Evolutionary conservation across 2,329 filamentous ascomycete species (phyloP).

Genomic region (Chalaropsis ovoidea): DNA sequence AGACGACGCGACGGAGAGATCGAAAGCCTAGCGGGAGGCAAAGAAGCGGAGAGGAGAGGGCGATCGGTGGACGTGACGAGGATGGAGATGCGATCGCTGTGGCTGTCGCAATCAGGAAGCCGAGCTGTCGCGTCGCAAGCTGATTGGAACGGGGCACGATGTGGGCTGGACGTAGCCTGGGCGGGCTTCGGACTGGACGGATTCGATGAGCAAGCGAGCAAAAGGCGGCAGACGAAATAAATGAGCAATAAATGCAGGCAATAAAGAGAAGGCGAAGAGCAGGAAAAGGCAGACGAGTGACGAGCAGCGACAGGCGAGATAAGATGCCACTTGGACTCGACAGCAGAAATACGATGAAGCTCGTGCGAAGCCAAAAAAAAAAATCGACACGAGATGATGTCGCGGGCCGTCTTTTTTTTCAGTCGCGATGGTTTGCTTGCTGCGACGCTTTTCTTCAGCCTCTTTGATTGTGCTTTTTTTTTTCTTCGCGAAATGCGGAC

Average conservation of each 20-base stretch:
- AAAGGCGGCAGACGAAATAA: neutral
- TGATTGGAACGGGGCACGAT: neutral
- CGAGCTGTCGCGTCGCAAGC: constrained; percentile 10
- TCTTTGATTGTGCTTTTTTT: constrained; percentile 10
- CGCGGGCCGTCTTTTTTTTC: neutral
- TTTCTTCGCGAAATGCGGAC: constrained; percentile 10
- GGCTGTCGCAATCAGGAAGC: neutral
- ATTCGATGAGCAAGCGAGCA: neutral
- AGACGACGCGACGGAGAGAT: neutral
- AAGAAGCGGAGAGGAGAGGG: neutral
- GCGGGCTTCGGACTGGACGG: neutral
- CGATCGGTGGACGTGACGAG: neutral
- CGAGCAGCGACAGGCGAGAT: neutral
- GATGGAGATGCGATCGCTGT: constrained; percentile 3
- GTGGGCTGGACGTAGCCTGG: neutral
- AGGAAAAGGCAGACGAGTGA: neutral
- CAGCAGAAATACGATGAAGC: neutral
- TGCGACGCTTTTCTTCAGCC: constrained; percentile 1
- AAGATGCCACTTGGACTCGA: neutral
- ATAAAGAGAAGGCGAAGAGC: neutral
- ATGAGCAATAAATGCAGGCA: neutral
- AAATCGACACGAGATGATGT: neutral
- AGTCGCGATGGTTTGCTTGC: neutral
- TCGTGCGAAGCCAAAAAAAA: neutral
- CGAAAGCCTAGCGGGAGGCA: neutral